Conservation (phyloP, 176 grass and related monocot species). For the Triticum monococcum region DNA sequence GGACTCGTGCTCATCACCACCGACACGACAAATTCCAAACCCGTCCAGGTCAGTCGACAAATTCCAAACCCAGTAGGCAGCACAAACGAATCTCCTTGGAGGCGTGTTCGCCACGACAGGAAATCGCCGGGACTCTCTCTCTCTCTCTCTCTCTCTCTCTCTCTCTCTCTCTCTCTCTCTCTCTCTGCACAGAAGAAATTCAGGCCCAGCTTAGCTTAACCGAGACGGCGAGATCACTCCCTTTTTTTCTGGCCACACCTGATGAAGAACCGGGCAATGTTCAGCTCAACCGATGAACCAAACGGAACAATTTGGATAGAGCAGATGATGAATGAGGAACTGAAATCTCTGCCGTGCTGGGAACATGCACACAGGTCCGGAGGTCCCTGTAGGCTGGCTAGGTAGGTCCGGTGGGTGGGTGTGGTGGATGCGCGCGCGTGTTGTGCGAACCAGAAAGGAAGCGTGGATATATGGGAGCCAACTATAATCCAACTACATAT, state of each 20-base stretch:
- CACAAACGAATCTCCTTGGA: background rate
- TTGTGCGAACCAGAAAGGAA: background rate
- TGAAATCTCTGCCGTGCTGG: background rate
- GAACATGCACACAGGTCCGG: background rate
- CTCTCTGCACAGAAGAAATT: too few species aligned
- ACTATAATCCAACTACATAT: conserved; percentile 13
- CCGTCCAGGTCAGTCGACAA: background rate
- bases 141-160: too few species aligned
- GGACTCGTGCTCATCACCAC: background rate
- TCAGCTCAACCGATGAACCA: background rate
- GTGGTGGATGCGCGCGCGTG: background rate
- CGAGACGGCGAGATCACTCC: background rate
- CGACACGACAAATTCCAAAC: background rate
- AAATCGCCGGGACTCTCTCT: background rate
- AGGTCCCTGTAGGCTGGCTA: background rate
- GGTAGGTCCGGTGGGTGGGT: background rate
- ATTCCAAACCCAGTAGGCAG: background rate
- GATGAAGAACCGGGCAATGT: background rate
- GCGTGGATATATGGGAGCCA: background rate
- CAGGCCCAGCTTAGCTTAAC: background rate
- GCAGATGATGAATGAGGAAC: background rate
- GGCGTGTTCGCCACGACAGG: background rate
- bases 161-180: too few species aligned
- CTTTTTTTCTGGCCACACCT: background rate
- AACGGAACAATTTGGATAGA: background rate